These are phyloP conservation scores for Talaromyces borbonicus DNA, from an alignment of 495 filamentous ascomycete species.

Conservation along the genomic window DNA sequence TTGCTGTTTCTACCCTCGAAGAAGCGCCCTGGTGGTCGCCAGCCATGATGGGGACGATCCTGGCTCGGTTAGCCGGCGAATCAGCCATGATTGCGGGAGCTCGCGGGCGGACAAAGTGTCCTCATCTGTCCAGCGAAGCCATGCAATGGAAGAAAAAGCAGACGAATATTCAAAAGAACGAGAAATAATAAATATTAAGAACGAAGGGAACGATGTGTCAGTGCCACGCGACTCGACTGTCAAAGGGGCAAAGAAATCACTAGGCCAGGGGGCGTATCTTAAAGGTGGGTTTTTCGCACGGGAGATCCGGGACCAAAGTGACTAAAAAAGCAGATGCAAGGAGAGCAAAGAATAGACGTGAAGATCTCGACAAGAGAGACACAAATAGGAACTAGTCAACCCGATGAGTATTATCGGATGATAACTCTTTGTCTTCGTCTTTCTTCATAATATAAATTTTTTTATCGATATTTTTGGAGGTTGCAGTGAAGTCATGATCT, in stretches of 20 bases:
- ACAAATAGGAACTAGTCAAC: no score
- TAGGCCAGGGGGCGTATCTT: not conserved
- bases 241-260: slow-evolving; percentile 1
- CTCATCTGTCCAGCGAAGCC: slow-evolving; percentile 30
- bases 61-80: slow-evolving; percentile 31
- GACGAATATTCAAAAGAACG: slow-evolving; percentile 1
- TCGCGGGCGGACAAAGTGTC: slow-evolving; percentile 23
- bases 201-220: slow-evolving; percentile 11
- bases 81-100: slow-evolving; percentile 32
- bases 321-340: no score
- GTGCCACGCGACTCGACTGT: not conserved
- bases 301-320: no score
- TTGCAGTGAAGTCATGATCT: not conserved
- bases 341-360: no score
- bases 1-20: slow-evolving; percentile 9
- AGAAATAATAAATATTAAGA: slow-evolving; percentile 9
- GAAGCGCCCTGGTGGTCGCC: slow-evolving; percentile 15
- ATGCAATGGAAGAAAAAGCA: slow-evolving; percentile 2
- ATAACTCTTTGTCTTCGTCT: no score
- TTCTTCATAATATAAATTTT: no score
- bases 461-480: no score
- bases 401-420: no score
- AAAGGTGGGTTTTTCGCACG: no score
- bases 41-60: slow-evolving; percentile 41
- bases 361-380: no score